These are phyloP conservation scores for Saturnispora quitensis DNA, from an alignment of 805 yeast genomes.

Conservation along the genomic window DNA sequence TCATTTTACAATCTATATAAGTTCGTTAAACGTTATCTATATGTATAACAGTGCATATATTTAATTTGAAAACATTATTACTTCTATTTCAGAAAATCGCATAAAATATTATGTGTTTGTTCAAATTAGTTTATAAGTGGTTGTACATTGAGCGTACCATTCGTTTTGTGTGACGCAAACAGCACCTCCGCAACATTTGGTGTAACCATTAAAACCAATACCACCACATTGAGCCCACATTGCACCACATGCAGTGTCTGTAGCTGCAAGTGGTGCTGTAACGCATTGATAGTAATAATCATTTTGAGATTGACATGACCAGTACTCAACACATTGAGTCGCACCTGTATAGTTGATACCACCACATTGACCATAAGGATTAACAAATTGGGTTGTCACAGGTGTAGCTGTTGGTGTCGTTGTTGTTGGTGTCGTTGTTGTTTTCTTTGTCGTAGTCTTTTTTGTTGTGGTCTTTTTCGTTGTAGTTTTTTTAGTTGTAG, in stretches of 20 bases:
- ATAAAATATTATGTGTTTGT: too few species aligned
- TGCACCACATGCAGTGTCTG: slow-evolving; percentile 10
- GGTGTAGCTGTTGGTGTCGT: slow-evolving; percentile 3
- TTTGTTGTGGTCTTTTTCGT: neutral
- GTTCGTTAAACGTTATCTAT: too few species aligned
- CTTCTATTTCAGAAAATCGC: too few species aligned
- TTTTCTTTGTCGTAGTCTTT: neutral
- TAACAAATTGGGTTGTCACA: slow-evolving; percentile 5
- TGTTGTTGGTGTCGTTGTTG: neutral
- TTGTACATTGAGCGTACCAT: slow-evolving; percentile 22
- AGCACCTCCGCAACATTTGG: slow-evolving; percentile 18
- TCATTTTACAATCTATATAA: too few species aligned
- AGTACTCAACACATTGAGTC: slow-evolving; percentile 17
- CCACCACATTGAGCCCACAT: slow-evolving; percentile 23
- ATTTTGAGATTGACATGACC: slow-evolving; percentile 19
- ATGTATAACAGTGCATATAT: too few species aligned
- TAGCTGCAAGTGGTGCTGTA: slow-evolving; percentile 5
- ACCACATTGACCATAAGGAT: slow-evolving; percentile 20
- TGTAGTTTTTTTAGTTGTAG: neutral
- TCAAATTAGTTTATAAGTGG: neutral
- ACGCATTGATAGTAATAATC: slow-evolving; percentile 23
- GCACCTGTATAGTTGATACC: slow-evolving; percentile 17
- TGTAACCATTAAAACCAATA: slow-evolving; percentile 13
- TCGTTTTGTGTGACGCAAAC: slow-evolving; percentile 18
- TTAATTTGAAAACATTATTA: too few species aligned